Conservation (phyloP, 2,329 filamentous ascomycete genomes). For the Nannizzia gypsea region DNA sequence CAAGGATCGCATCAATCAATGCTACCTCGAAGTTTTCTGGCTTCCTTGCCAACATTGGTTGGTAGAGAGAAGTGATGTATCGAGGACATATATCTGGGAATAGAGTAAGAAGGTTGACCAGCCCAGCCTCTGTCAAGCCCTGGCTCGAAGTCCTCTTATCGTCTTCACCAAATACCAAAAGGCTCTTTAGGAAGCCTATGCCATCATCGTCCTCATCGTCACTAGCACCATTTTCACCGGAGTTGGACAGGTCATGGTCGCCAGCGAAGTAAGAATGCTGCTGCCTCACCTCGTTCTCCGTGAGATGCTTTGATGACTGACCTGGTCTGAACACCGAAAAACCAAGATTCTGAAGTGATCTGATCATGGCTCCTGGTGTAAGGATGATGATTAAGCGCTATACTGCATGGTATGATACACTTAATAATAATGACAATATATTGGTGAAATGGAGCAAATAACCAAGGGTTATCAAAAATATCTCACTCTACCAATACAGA, state of each 20-base stretch:
- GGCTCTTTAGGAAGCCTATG: not conserved
- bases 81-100: constrained; percentile 39
- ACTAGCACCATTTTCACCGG: not conserved
- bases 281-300: not conserved
- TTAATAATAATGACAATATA: too few species aligned
- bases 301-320: too few species aligned
- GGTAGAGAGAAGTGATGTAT: constrained; percentile 31
- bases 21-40: constrained; percentile 15
- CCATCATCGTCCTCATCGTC: not conserved
- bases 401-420: too few species aligned
- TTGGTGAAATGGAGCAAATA: too few species aligned
- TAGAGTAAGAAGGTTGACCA: constrained; percentile 27
- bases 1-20: constrained; percentile 35
- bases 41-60: constrained; percentile 3
- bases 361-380: too few species aligned
- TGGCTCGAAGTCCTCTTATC: not conserved
- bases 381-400: too few species aligned
- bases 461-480: too few species aligned
- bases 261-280: not conserved
- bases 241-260: not conserved
- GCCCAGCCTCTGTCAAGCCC: not conserved
- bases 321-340: too few species aligned
- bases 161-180: not conserved
- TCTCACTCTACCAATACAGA: too few species aligned
- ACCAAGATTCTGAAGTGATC: too few species aligned